Percentiles rank a stretch among this genome's conserved stretches.
These are phyloP conservation scores for Dactylellina leptospora DNA, from an alignment of 2,329 filamentous ascomycete genomes.

Conservation along the genomic window DNA sequence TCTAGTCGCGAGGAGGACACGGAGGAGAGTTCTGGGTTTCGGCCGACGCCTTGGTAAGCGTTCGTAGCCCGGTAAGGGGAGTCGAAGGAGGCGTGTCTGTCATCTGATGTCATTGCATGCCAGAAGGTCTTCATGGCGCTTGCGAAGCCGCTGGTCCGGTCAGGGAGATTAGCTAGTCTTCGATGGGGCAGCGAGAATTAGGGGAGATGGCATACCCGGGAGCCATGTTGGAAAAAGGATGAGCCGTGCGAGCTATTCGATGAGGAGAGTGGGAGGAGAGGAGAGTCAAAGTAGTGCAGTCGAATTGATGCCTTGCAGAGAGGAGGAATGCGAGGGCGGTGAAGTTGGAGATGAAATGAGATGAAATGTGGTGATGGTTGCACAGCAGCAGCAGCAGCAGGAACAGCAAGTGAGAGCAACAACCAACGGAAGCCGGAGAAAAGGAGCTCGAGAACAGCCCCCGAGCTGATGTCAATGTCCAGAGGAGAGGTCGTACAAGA, in stretches of 20 bases:
- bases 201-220: slow-evolving; percentile 29
- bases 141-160: slow-evolving; percentile 62
- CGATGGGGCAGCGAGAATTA: not conserved
- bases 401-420: too few species aligned
- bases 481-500: too few species aligned
- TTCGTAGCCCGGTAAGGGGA: slow-evolving; percentile 76
- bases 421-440: too few species aligned
- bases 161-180: not conserved
- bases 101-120: slow-evolving; percentile 84
- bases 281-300: not conserved
- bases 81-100: slow-evolving; percentile 89
- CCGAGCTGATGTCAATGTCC: too few species aligned
- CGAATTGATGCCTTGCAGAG: not conserved
- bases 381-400: too few species aligned
- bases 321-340: not conserved
- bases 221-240: slow-evolving; percentile 44
- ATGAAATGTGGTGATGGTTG: too few species aligned
- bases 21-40: slow-evolving; percentile 83
- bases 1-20: slow-evolving; percentile 74
- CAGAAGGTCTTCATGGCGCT: slow-evolving; percentile 87
- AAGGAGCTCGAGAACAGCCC: too few species aligned
- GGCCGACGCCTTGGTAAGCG: slow-evolving; percentile 70
- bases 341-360: too few species aligned
- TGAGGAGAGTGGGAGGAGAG: not conserved
- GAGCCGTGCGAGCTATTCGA: slow-evolving; percentile 21